These are phyloP conservation scores for Chaetomiaceae sp. DNA, from an alignment of 2,329 filamentous ascomycete species.

Conservation along the genomic window DNA sequence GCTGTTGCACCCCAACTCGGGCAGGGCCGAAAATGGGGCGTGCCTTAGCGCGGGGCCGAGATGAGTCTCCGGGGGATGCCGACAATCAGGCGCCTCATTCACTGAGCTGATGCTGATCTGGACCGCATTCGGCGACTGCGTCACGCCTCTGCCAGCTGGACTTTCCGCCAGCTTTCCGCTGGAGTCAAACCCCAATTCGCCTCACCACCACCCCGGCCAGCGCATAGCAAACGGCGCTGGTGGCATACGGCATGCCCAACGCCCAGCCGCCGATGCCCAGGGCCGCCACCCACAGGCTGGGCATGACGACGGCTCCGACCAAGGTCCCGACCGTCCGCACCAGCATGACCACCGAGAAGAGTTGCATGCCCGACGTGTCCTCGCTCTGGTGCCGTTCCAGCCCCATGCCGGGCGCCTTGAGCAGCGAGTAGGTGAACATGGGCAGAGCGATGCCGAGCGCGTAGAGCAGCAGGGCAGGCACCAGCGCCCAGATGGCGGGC, in stretches of 20 bases:
- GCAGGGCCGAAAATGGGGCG: neutral
- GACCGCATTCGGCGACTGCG: neutral
- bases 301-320: conserved; percentile 45
- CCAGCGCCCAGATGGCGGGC: conserved; percentile 36
- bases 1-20: neutral
- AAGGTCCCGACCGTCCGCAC: conserved; percentile 46
- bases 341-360: conserved; percentile 50
- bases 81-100: neutral
- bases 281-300: conserved; percentile 43
- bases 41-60: neutral
- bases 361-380: conserved; percentile 33
- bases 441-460: conserved; percentile 46
- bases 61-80: neutral
- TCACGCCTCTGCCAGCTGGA: neutral
- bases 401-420: conserved; percentile 40
- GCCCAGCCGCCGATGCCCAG: conserved; percentile 35
- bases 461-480: conserved; percentile 43
- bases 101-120: neutral
- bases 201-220: conserved; percentile 27
- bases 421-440: conserved; percentile 46
- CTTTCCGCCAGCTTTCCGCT: neutral
- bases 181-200: conserved; percentile 16
- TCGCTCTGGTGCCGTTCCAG: conserved; percentile 18
- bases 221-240: conserved; percentile 37
- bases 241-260: conserved; percentile 39